Conservation (phyloP, 1,284 basidiomycete genomes). For the Salmacisia buchloeana region DNA sequence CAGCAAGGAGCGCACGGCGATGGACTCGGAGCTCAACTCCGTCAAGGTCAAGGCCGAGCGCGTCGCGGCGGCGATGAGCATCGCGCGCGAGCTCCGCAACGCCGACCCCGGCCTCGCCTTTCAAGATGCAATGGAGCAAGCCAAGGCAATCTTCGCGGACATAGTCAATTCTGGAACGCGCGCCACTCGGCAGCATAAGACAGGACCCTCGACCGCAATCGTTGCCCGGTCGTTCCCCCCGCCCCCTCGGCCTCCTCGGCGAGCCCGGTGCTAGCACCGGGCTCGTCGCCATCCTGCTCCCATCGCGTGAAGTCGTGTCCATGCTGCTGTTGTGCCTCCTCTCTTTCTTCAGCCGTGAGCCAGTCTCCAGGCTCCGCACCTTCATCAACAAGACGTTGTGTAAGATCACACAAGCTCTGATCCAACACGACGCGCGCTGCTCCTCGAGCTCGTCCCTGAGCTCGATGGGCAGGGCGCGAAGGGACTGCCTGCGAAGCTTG, state of each 20-base stretch:
- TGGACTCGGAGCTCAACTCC: neutral
- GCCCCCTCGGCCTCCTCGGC: neutral
- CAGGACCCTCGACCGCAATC: neutral
- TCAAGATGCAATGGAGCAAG: neutral
- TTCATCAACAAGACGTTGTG: neutral
- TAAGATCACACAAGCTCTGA: neutral
- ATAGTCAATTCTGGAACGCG: neutral
- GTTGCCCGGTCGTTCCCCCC: neutral
- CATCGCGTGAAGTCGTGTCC: neutral
- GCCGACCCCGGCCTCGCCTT: neutral
- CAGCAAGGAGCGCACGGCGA: neutral
- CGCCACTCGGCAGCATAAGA: neutral
- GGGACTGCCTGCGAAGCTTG: neutral
- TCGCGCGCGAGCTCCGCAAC: neutral
- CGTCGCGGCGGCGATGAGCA: neutral
- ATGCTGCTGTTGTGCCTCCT: neutral
- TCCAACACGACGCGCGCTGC: neutral
- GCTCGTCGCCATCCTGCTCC: neutral
- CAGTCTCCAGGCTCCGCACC: neutral
- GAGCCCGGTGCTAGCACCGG: neutral
- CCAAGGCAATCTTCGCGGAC: neutral
- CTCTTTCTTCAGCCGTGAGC: neutral
- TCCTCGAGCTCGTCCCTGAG: neutral
- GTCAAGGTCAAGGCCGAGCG: neutral
- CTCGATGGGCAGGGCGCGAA: neutral